phyloP scores from a whole-genome alignment of 1,139 yeast species.

The Pichia sp. region DNA sequence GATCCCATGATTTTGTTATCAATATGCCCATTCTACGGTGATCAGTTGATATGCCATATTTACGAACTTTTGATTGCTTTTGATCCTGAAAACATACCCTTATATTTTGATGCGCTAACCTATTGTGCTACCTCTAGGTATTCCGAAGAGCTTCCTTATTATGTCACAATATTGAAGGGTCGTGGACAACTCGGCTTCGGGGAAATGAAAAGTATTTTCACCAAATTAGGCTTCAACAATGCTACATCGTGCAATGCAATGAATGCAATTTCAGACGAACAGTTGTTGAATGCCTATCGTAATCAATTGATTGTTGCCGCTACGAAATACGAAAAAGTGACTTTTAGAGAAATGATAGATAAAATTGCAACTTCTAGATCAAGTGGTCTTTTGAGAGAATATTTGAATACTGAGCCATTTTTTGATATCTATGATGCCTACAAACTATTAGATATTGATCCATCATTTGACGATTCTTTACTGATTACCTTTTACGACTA shows the following conservation, averaged over 20 bases:
- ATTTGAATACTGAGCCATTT: slow-evolving; percentile 51
- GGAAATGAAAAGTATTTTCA: slow-evolving; percentile 55
- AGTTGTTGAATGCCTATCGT: slow-evolving; percentile 25
- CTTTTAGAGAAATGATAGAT: slow-evolving; percentile 37
- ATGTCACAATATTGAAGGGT: slow-evolving; percentile 47
- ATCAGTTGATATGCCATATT: slow-evolving; percentile 55
- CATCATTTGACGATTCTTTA: slow-evolving; percentile 70
- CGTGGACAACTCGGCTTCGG: slow-evolving; percentile 60
- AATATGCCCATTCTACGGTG: slow-evolving; percentile 53
- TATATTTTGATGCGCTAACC: slow-evolving; percentile 65
- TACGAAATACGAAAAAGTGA: slow-evolving; percentile 23
- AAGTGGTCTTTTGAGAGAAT: slow-evolving; percentile 41
- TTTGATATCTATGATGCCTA: slow-evolving; percentile 54
- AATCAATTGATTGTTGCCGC: slow-evolving; percentile 23
- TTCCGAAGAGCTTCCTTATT: slow-evolving; percentile 46
- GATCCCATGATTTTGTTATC: slow-evolving; percentile 52
- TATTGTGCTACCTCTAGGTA: slow-evolving; percentile 44
- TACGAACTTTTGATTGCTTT: slow-evolving; percentile 51
- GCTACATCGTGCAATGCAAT: slow-evolving; percentile 20
- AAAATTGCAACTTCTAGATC: slow-evolving; percentile 44
- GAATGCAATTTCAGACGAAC: slow-evolving; percentile 25
- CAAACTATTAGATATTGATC: slow-evolving; percentile 56
- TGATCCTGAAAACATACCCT: slow-evolving; percentile 52
- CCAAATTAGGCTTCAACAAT: slow-evolving; percentile 45
- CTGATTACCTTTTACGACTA: slow-evolving; percentile 66